A percentile compares a stretch with the other conserved stretches of the same genome.
Conservation (phyloP, 2,329 filamentous ascomycete genomes). For the Cladosporium cucumerinum region DNA sequence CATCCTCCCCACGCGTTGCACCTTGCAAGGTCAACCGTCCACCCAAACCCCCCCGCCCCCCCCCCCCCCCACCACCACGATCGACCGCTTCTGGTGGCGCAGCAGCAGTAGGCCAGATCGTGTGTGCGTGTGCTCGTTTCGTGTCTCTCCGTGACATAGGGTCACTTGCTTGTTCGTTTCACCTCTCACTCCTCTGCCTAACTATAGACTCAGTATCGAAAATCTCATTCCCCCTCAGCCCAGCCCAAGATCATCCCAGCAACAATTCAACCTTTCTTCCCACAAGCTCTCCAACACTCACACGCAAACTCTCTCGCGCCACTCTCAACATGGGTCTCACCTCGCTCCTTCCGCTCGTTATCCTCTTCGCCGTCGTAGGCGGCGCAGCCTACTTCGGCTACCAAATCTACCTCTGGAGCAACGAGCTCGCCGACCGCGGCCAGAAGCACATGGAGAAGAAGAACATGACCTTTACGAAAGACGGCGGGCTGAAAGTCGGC, state of each 20-base stretch:
- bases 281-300: background rate
- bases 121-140: background rate
- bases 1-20: conserved; percentile 2
- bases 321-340: conserved; percentile 14
- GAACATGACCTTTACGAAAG: conserved; percentile 72
- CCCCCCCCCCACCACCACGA: too few relatives aligned
- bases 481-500: conserved; percentile 66
- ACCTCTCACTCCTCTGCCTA: background rate
- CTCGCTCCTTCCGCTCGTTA: conserved; percentile 60
- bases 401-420: conserved; percentile 65
- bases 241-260: background rate
- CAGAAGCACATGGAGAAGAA: conserved; percentile 70
- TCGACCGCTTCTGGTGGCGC: background rate
- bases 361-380: conserved; percentile 59
- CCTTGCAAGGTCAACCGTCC: background rate
- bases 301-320: conserved; percentile 36
- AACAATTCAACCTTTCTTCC: background rate
- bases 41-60: background rate
- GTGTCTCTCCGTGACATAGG: background rate
- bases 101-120: background rate
- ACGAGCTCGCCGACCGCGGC: conserved; percentile 63
- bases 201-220: background rate
- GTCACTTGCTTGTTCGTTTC: conserved; percentile 1
- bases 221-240: background rate
- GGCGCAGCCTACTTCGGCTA: conserved; percentile 64